Percentiles rank a stretch among this genome's conserved stretches.
These are phyloP conservation scores for Globisporangium radiosum DNA, from an alignment of 352 stramenopile genomes.

Conservation along the genomic window DNA sequence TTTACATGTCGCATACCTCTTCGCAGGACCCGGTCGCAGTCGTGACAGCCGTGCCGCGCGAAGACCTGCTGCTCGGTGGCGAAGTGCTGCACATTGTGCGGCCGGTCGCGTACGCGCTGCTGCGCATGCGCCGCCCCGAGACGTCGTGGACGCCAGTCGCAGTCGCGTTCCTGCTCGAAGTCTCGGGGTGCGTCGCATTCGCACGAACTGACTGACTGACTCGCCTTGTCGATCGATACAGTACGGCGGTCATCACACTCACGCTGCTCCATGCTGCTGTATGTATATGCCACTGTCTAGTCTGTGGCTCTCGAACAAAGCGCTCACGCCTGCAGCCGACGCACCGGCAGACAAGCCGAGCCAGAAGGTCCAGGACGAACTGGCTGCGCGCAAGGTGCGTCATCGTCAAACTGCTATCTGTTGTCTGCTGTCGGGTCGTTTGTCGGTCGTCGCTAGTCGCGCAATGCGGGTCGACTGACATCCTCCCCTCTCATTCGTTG, in stretches of 20 bases:
- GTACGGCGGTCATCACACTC: background rate
- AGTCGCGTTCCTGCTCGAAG: conserved; percentile 51
- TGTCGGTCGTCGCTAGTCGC: background rate
- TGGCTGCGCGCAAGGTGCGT: conserved; percentile 58
- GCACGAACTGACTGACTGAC: background rate
- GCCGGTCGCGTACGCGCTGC: conserved; percentile 60
- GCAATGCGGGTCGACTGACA: background rate
- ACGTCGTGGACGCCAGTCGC: conserved; percentile 55
- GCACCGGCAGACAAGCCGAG: conserved; percentile 19
- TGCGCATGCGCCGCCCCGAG: conserved; percentile 49
- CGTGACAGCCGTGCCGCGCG: conserved; percentile 23
- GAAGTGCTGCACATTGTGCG: conserved; percentile 77
- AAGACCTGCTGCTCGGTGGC: conserved; percentile 48
- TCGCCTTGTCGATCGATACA: background rate
- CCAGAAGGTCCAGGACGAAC: conserved; percentile 48
- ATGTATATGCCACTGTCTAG: conserved; percentile 13
- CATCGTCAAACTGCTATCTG: background rate
- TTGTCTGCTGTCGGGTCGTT: background rate
- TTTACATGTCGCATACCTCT: background rate
- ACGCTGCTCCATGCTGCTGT: background rate
- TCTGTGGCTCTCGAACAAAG: conserved; percentile 43
- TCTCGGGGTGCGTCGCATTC: conserved; percentile 32
- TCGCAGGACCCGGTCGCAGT: conserved; percentile 42
- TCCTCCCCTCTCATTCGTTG: background rate
- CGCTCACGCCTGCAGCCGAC: conserved; percentile 27